Evolutionary conservation across 2,329 filamentous ascomycete species (phyloP), one percentile per base, ranked within the genome.

Genomic region (Nigrospora oryzae): DNA sequence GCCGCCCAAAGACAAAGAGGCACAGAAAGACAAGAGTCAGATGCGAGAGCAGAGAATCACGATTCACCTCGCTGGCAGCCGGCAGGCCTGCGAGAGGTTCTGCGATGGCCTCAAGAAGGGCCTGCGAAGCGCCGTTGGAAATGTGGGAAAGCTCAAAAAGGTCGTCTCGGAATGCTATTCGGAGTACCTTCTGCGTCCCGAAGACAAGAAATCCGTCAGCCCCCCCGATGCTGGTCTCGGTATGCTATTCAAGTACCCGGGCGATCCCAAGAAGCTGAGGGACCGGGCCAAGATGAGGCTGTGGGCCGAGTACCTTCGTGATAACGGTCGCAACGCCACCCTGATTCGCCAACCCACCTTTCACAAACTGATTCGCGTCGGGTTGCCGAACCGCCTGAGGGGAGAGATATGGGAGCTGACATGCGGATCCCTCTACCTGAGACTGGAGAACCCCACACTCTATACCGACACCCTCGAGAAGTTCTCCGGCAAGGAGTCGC

Each of bases 371-470:
- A 95, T 98, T 51, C 82, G 93, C 43, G 93, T 98, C 52, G 93
- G 93, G 51, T 72, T 98, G 48, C 93, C 93, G 0, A 98, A 98
- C 64, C 79, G 93, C 39, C 73, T 98, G 40, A 77, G 93, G 51
- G 93, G 93, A 37, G 93, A 98, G 66, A 85, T 94, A 42, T 98
- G 93, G 93, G 93, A 98, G 65, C 71, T 96, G 50, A 87, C 89
- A 0, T 96, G 89, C 10, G 93, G 93, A 6, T 94, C 91, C 3
- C 75, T 96, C 50, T 96, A 90, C 62, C 71, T 95, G 47, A 82
- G 91, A 28, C 74, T 98, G 13, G 86, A 95, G 58, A 88, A 86
- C 47, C 93, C 93, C 1, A 86, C 80, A 11, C 70, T 91, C 5
- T 98, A 91, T 58, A 70, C 77, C 38, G 88, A 98, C 46, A 97